Evolutionary conservation across 805 yeast species (phyloP).

Genomic region (Starmerella etchellsii): DNA sequence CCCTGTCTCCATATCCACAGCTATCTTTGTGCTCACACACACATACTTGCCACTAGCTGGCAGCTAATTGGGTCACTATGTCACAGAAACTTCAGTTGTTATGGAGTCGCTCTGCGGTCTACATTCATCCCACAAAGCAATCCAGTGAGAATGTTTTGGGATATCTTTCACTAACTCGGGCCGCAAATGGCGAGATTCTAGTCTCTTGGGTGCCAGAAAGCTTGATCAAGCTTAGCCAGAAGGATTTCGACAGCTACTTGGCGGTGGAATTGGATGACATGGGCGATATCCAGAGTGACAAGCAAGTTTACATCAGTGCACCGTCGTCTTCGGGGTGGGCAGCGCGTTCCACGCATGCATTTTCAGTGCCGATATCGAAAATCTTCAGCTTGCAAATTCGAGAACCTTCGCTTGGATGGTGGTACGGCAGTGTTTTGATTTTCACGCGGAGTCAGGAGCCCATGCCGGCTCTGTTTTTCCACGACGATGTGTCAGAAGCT

Average conservation of each 20-base stretch:
- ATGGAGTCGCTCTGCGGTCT: conserved; percentile 41
- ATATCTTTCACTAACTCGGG: conserved; percentile 50
- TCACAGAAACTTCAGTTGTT: conserved; percentile 24
- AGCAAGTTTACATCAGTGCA: conserved; percentile 32
- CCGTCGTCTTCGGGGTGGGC: conserved; percentile 33
- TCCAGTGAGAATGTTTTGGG: conserved; percentile 73
- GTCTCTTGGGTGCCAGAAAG: conserved; percentile 55
- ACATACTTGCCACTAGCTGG: too few relatives aligned
- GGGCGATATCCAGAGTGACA: conserved; percentile 20
- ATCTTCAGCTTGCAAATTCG: conserved; percentile 73
- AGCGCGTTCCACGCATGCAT: conserved; percentile 50
- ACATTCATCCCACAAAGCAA: conserved; percentile 66
- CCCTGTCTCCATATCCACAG: too few relatives aligned
- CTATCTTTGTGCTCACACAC: too few relatives aligned
- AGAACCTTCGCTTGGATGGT: conserved; percentile 73
- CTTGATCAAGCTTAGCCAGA: conserved; percentile 28
- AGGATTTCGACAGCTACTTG: conserved; percentile 37
- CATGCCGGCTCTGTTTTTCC: conserved; percentile 80
- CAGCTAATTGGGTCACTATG: conserved; percentile 5
- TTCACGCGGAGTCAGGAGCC: conserved; percentile 50
- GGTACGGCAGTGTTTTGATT: conserved; percentile 79
- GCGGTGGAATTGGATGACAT: conserved; percentile 37
- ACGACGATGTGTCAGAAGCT: conserved; percentile 66
- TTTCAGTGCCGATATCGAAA: conserved; percentile 45
- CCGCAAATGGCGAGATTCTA: conserved; percentile 42